Base-by-base conservation (phyloP, 73 alveolate genomes). In the Paramecium pentaurelia region DNA sequence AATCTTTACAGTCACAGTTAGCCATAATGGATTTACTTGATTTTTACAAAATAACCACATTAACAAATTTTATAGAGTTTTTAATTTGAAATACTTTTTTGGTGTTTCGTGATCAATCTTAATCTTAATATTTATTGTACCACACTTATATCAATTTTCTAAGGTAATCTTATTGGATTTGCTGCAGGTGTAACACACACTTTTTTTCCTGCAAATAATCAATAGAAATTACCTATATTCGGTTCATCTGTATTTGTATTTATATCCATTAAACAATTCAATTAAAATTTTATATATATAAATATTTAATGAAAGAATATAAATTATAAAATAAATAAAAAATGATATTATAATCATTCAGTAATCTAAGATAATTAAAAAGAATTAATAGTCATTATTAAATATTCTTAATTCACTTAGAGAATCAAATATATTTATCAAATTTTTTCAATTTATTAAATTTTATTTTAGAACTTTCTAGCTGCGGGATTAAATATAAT, bases 51-150 rank as follows among this genome's bases (percentile, higher is more conserved):
- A 87, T 36, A 87, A 14, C 93, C 93, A 87, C 86, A 64, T 28
- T 54, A 87, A 37, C 11, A 87, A 42, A 38, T 37, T 60, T 68
- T 87, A 40, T 14, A 87, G 71, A 18, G 86, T 77, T 64, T 77
- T 87, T 20, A 77, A 64, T 25, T 59, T 64, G 12, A 77, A 64
- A 40, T 60, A 87, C 40, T 49, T 87, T 11, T 64, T 54, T n/a
- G 93, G 93, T 36, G 64, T 59, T 3, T 73, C 93, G 42, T 87
- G 93, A 64, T 87, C 93, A 60, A 87, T 44, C 87, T 73, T 37
- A 18, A 36, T 14, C 6, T 8, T 16, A 3, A 36, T 34, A 30
- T 8, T n/a, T 37, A 54, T 18, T 2, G 6, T 73, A 73, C 87
- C 18, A 73, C 60, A 38, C 60, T 37, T 16, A 73, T 73, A 73